Evolutionary conservation across 768 basidiomycete species (phyloP), one percentile per base, ranked within the genome.

Genomic region (Suillus subluteus): DNA sequence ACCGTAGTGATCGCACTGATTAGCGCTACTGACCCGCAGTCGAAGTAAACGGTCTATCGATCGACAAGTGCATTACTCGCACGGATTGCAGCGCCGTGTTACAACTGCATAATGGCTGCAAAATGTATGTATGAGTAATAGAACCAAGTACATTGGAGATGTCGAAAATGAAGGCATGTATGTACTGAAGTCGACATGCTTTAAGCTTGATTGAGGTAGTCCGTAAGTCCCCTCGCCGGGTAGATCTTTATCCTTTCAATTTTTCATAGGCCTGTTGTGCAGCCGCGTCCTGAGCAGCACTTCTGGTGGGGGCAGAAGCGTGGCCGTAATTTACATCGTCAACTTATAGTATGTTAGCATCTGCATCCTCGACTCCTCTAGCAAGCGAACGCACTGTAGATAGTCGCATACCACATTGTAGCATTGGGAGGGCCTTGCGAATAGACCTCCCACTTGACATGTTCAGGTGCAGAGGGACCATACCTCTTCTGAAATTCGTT

Each of bases 401-500:
- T 41, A 8, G 58, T 41, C 23, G 58, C 23, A 18, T 11, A 1
- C 58, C 58, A 59, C 6, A 15, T 59, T 6, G 0, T 18, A 30
- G 23, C 16, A 9, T 40, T 59, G 40, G 40, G 38, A 41, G 58
- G 40, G 40, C 40, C 23, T 41, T 40, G 2, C 2, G 16, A 6
- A 26, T 11, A 26, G 38, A 38, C 15, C 4, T 58, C 58, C 58
- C 58, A 58, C 23, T 8, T 23, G 23, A 58, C 9, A 18, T 40
- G 58, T 1, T 16, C 6, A 0, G 1, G 4, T 0, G 4, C n/a
- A 37, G 37, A 1, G 12, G n/a, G 0, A 23, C 58, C 37, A 3
- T 38, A 58, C 0, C 9, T 40, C 7, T 0, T 1, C 58, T 58
- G 58, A 0, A 58, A 23, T 11, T 2, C 15, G 16, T 58, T 58